phyloP scores from a whole-genome alignment of 2,329 filamentous ascomycete species.

The Seiridium unicorne region DNA sequence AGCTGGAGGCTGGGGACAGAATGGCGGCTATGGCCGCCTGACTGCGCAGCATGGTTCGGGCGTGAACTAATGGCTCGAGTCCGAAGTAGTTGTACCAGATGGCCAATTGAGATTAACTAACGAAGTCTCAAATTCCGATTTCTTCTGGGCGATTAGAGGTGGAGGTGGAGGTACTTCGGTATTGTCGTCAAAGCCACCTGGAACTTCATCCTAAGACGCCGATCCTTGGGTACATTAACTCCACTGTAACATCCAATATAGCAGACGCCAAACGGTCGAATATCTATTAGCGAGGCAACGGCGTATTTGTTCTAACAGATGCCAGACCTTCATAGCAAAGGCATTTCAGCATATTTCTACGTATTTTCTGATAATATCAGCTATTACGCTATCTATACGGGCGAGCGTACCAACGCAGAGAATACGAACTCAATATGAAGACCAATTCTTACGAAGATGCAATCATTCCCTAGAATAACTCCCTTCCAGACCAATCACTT shows the following conservation, averaged over 20 bases:
- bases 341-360: neutral
- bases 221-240: neutral
- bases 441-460: neutral
- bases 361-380: neutral
- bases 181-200: neutral
- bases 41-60: neutral
- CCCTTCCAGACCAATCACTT: neutral
- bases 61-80: neutral
- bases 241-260: neutral
- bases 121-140: neutral
- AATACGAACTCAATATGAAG: neutral
- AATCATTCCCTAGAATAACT: neutral
- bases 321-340: neutral
- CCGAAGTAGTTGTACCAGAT: neutral
- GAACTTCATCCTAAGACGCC: neutral
- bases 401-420: neutral
- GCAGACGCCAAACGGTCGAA: neutral
- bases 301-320: neutral
- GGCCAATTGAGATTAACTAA: neutral
- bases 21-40: neutral
- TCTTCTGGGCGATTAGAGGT: slow-evolving; percentile 1
- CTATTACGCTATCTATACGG: neutral
- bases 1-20: neutral
- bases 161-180: neutral
- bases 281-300: neutral